Base-by-base conservation (phyloP, 2,329 filamentous ascomycete species). In the Diaporthe amygdali region DNA sequence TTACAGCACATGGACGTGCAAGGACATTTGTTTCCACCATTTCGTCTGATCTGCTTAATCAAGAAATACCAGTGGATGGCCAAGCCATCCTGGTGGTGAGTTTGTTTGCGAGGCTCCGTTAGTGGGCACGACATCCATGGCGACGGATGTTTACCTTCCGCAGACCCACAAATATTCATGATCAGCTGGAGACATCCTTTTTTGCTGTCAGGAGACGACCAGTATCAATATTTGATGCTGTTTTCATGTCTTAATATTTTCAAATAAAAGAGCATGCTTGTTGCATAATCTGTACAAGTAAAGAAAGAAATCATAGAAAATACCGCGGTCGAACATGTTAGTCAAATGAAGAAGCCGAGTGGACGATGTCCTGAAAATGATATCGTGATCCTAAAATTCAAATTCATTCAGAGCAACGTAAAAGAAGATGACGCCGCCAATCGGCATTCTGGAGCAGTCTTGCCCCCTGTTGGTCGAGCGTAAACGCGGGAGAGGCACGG, bases 81-180 rank as follows among this genome's bases (percentile, higher is more conserved):
- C n/a, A 22, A 63, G 59, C 32, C 20, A 17, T 30, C 41, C 41
- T 25, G 30, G 10, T 46, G 27, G 44, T 20, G 41, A 64, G 30
- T 64, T 34, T 64, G 59, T 64, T 34, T 64, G 44, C 41, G 14
- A 12, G 25, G 32, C n/a, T 37, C 59, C 59, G 59, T n/a, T 64
- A 64, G 59, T 49, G 59, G n/a, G 44, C 30, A 49, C 30, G 59
- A 41, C 59, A 63, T 47, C 59, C 41, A 63, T 64, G 59, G 39
- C 59, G 30, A 64, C 59, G 59, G 59, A 64, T 25, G 30, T 27
- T 37, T 17, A 20, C 59, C 34, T 22, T 64, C 59, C 59, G 59
- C 14, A 10, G 59, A 49, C 12, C 59, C 27, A 2, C 2, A 64
- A 49, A 14, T 12, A 44, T 20, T 25, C 20, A 47, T 47, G 27